phyloP scores from a whole-genome alignment of 805 yeast genomes.

The Metschnikowia bowlesiae region DNA sequence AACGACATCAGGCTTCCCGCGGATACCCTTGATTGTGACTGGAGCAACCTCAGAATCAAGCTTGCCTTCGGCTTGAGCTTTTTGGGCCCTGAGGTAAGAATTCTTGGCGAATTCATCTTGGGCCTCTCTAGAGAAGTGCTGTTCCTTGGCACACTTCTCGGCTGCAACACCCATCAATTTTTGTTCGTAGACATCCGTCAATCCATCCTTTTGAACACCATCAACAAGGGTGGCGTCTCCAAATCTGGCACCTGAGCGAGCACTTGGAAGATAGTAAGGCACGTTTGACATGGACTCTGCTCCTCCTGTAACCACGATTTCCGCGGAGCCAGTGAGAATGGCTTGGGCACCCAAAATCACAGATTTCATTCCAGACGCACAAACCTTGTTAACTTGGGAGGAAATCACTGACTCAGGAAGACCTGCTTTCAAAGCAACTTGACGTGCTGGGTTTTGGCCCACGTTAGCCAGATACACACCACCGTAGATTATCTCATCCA shows the following conservation, averaged over 20 bases:
- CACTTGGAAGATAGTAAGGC: slow-evolving; percentile 85
- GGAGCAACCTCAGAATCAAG: slow-evolving; percentile 82
- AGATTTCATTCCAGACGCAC: slow-evolving; percentile 95
- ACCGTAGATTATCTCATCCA: slow-evolving; percentile 90
- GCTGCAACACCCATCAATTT: slow-evolving; percentile 96
- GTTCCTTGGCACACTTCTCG: slow-evolving; percentile 90
- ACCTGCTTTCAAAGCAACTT: slow-evolving; percentile 90
- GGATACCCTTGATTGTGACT: slow-evolving; percentile 78
- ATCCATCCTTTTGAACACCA: slow-evolving; percentile 89
- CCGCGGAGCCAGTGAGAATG: slow-evolving; percentile 83
- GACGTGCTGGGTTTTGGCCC: slow-evolving; percentile 98
- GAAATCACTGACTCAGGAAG: slow-evolving; percentile 76
- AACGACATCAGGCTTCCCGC: slow-evolving; percentile 79
- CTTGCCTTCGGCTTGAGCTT: slow-evolving; percentile 77
- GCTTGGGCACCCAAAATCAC: slow-evolving; percentile 88
- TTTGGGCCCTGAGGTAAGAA: slow-evolving; percentile 82
- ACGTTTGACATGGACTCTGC: slow-evolving; percentile 96
- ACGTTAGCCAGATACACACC: slow-evolving; percentile 88
- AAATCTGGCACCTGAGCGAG: slow-evolving; percentile 84
- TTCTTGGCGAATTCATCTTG: slow-evolving; percentile 86
- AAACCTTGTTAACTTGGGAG: slow-evolving; percentile 91
- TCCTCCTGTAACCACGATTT: slow-evolving; percentile 94
- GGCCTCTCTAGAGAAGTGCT: slow-evolving; percentile 69
- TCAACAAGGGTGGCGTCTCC: slow-evolving; percentile 80
- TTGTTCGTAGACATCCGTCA: slow-evolving; percentile 85